Evolutionary conservation across 2,329 filamentous ascomycete species (phyloP).

Genomic region (Nemania diffusa): DNA sequence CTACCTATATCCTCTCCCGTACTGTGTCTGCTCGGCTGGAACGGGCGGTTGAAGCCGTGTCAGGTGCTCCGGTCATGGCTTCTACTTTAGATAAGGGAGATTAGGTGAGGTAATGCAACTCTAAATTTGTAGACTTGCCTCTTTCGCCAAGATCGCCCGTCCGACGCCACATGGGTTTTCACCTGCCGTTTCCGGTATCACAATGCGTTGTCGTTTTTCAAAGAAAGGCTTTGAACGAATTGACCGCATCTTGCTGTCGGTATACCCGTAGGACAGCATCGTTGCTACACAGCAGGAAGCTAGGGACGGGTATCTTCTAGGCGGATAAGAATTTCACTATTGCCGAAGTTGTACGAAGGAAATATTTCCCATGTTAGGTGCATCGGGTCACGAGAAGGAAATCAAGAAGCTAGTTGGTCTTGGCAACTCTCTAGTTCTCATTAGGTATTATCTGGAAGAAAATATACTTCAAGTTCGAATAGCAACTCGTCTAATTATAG

Average conservation of each 20-base stretch:
- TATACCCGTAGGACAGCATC: background rate
- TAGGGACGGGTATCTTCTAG: too few relatives aligned
- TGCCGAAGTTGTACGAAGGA: background rate
- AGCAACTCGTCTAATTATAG: too few relatives aligned
- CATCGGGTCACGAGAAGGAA: too few relatives aligned
- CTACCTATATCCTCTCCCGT: background rate
- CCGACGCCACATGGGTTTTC: slow-evolving; percentile 9
- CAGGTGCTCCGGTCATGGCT: background rate
- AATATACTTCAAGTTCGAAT: too few relatives aligned
- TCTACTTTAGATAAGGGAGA: slow-evolving; percentile 28
- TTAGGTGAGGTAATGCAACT: slow-evolving; percentile 21
- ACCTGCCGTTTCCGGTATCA: slow-evolving; percentile 27
- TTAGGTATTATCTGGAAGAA: too few relatives aligned
- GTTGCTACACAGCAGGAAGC: background rate
- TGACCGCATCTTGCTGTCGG: background rate
- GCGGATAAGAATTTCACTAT: too few relatives aligned
- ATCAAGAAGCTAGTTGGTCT: too few relatives aligned
- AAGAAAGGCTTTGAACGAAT: background rate
- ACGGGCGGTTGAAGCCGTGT: background rate
- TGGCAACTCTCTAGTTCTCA: background rate
- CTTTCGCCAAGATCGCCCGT: slow-evolving; percentile 28
- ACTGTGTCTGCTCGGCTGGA: background rate
- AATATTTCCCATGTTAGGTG: too few relatives aligned
- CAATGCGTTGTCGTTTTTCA: background rate
- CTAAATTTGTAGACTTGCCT: slow-evolving; percentile 25